Conservation (phyloP, 768 basidiomycete genomes). For the Macrolepiota albuminosa region DNA sequence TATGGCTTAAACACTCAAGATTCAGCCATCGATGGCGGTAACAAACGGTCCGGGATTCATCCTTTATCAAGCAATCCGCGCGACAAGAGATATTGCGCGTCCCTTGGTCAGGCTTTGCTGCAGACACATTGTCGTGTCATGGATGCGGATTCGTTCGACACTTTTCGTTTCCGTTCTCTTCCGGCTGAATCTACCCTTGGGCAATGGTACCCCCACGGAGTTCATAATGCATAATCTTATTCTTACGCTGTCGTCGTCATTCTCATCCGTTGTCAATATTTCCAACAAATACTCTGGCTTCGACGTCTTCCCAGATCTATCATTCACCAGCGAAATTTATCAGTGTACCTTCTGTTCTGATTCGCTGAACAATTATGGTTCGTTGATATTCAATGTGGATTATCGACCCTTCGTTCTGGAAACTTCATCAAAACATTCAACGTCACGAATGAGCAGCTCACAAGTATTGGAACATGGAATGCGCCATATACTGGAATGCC, state of each 20-base stretch:
- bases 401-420: neutral
- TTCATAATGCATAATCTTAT: neutral
- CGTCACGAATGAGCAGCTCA: too few species aligned
- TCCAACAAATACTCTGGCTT: neutral
- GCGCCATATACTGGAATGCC: neutral
- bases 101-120: neutral
- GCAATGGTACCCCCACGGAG: neutral
- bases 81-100: neutral
- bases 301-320: neutral
- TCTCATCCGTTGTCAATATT: neutral
- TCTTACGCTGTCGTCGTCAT: neutral
- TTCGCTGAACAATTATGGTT: neutral
- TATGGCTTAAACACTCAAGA: neutral
- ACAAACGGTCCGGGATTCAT: constrained; percentile 1
- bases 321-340: neutral
- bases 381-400: neutral
- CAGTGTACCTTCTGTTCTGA: neutral
- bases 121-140: neutral
- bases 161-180: neutral
- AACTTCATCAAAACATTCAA: neutral
- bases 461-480: neutral
- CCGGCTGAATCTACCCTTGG: neutral
- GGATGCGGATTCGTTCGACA: neutral
- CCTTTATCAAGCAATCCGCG: constrained; percentile 10
- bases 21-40: constrained; percentile 6